These are phyloP conservation scores for Fusarium robinianum DNA, from an alignment of 2,329 filamentous ascomycete genomes.

Conservation along the genomic window DNA sequence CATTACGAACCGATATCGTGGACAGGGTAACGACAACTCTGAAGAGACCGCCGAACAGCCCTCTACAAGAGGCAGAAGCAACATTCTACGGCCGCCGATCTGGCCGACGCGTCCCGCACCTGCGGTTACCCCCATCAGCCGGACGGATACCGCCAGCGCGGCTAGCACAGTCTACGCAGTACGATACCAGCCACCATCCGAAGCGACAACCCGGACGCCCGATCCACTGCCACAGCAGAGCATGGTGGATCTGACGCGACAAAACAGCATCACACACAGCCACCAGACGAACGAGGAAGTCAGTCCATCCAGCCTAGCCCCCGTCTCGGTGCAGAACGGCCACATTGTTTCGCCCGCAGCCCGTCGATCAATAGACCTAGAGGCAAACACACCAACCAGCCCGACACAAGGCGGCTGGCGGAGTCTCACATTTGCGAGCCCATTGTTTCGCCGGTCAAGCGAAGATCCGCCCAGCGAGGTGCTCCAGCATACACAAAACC, in stretches of 20 bases:
- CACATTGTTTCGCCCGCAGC: slow-evolving; percentile 22
- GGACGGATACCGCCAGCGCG: slow-evolving; percentile 66
- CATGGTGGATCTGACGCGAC: slow-evolving; percentile 42
- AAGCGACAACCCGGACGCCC: slow-evolving; percentile 53
- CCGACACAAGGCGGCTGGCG: slow-evolving; percentile 37
- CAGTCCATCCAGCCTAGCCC: slow-evolving; percentile 28
- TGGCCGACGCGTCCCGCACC: slow-evolving; percentile 62
- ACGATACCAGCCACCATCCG: slow-evolving; percentile 62
- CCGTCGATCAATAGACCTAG: slow-evolving; percentile 32
- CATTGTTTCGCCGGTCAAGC: slow-evolving; percentile 15
- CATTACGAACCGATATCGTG: slow-evolving; percentile 35
- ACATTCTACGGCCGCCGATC: slow-evolving; percentile 53
- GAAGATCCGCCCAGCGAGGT: slow-evolving; percentile 19
- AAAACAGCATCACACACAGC: slow-evolving; percentile 40
- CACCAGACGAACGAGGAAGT: slow-evolving; percentile 36
- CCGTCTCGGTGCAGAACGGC: slow-evolving; percentile 28
- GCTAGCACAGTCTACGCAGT: slow-evolving; percentile 68
- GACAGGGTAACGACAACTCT: slow-evolving; percentile 21
- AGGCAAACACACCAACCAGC: slow-evolving; percentile 32
- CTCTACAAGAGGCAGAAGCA: slow-evolving; percentile 37
- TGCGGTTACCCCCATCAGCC: slow-evolving; percentile 60
- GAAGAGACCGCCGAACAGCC: slow-evolving; percentile 32
- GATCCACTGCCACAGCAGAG: slow-evolving; percentile 42
- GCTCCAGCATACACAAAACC: slow-evolving; percentile 6
- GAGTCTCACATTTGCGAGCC: slow-evolving; percentile 27